Evolutionary conservation across 495 filamentous ascomycete genomes (phyloP), one percentile per base, ranked within the genome.

Genomic region (Ascodesmis nigricans): DNA sequence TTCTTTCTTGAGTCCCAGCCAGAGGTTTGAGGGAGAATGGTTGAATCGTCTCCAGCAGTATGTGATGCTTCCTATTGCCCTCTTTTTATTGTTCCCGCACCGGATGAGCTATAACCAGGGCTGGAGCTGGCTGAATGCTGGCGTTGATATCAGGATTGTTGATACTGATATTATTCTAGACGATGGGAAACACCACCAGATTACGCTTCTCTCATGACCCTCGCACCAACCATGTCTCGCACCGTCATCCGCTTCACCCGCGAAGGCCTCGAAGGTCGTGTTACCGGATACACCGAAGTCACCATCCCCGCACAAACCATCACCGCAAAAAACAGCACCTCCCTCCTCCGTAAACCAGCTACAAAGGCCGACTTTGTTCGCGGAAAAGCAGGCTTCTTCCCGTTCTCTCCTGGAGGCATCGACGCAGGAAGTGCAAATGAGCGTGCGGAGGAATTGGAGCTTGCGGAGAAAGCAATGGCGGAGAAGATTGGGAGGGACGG

Each of bases 241-340:
- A 92, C 82, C 10, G 72, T 92, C 43, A 87, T 78, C 35, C 75
- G 87, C 30, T 97, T 97, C 55, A 72, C 70, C 26, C 67, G 90
- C 34, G 81, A 92, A 53, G 90, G 87, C 10, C 66, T 95, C 17
- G 83, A 95, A 58, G 87, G 87, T 13, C 67, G 76, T 20, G 82
- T 97, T 9, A 91, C 78, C 11, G 87, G 83, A 16, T 95, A 97
- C 53, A 78, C 71, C 49, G 83, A 95, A 56, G 76, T 95, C 31
- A 93, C 87, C 0, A 70, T 95, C 16, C 83, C 84, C 10, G 82
- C 83, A 15, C 73, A 67, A 38, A 84, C 78, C 38, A 80, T 79
- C 1, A 95, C 76, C 11, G 87, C 87, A 3, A 97, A 97, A 58
- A 92, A 91, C 47, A 93, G 83, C 15, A 97, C 90, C 0, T 92